These are phyloP conservation scores for Inga laurina DNA, from an alignment of 306 rosid species.

Conservation along the genomic window DNA sequence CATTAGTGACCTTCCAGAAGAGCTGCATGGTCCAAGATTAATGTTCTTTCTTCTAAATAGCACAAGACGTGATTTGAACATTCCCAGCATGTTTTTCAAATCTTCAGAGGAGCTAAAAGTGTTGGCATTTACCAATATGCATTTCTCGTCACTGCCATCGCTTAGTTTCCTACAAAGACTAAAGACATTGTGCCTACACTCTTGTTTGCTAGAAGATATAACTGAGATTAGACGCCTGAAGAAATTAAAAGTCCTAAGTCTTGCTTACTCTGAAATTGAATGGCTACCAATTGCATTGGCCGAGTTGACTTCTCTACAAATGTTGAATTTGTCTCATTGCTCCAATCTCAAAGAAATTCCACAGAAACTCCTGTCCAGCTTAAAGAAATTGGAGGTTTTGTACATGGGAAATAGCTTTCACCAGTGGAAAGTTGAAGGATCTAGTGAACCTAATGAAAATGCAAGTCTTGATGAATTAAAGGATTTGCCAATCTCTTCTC, in stretches of 20 bases:
- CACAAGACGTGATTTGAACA: neutral
- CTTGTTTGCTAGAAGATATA: neutral
- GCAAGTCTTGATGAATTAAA: no score
- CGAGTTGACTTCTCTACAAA: neutral
- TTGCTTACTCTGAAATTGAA: neutral
- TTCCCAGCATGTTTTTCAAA: neutral
- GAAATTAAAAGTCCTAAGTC: neutral
- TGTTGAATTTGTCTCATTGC: neutral
- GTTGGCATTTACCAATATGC: neutral
- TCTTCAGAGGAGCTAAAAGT: neutral
- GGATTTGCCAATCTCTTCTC: no score
- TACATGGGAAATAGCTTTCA: no score
- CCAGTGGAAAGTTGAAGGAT: no score
- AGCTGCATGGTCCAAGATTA: neutral
- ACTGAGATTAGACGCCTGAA: neutral
- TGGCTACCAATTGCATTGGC: neutral
- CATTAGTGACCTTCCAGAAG: neutral
- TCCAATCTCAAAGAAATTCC: neutral
- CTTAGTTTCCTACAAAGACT: neutral
- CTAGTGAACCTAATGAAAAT: no score
- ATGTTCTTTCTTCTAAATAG: neutral
- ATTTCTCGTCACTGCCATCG: neutral
- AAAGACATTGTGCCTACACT: neutral
- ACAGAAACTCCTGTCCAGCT: neutral
- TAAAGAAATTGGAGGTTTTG: no score